phyloP scores from a whole-genome alignment of 176 grass and related monocot genomes.

The Oryza coarctata region DNA sequence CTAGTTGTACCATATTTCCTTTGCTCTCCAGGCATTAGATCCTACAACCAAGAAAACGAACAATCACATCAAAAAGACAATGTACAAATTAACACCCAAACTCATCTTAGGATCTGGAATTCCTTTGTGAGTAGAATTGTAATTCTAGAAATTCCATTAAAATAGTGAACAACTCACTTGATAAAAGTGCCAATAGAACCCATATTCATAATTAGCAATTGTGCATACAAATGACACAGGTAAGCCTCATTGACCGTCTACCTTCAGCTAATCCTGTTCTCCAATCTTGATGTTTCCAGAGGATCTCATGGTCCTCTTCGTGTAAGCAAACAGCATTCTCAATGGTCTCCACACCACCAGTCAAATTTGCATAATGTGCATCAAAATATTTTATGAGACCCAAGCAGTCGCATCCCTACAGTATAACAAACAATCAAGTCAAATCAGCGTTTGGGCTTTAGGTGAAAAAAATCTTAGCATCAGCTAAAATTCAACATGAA shows the following conservation, averaged over 20 bases:
- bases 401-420: conserved; percentile 87
- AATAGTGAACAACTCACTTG: conserved; percentile 22
- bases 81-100: no score
- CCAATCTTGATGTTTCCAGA: conserved; percentile 99
- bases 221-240: conserved; percentile 98
- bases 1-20: conserved; percentile 98
- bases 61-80: no score
- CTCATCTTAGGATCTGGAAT: not conserved
- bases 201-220: conserved; percentile 97
- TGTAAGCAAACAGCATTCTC: conserved; percentile 97
- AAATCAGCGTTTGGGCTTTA: not conserved
- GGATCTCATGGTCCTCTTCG: conserved; percentile 96
- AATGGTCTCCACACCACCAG: conserved; percentile 92
- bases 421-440: not conserved
- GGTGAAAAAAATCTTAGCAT: not conserved
- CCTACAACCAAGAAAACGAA: not conserved
- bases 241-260: conserved; percentile 92
- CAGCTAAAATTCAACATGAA: not conserved
- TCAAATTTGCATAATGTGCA: conserved; percentile 95
- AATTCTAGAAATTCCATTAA: not conserved
- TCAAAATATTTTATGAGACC: conserved; percentile 98
- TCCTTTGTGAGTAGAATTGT: not conserved
- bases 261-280: conserved; percentile 97
- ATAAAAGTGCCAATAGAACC: conserved; percentile 82
- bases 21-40: conserved; percentile 74